Evolutionary conservation across 257 asterid species (phyloP), one percentile per base, ranked within the genome.

Genomic region (Nyctanthes arbortristis): DNA sequence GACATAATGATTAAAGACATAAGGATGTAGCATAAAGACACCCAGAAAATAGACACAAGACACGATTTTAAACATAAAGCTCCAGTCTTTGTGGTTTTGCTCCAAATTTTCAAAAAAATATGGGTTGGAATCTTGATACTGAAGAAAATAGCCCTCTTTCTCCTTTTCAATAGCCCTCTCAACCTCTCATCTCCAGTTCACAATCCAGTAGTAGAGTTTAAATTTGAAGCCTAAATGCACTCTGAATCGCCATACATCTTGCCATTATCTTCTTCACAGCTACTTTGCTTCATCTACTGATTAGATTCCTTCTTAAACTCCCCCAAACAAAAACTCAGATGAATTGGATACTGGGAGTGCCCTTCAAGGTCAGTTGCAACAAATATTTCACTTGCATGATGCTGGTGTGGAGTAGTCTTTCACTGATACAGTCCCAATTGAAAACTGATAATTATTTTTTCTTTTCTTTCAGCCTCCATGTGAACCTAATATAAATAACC

Each of bases 381-480:
- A 93, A 61, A 97, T 93, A 33, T 93, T 93, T 37, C 85, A 90
- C 71, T 78, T 93, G 1, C 98, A 93, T 57, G 98, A 93, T 76
- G 80, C 96, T 14, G 97, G 99, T 5, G 97, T 93, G 4, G 99
- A 93, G 63, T 97, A 93, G 70, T 93, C 99, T 5, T 93, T 82
- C 61, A 93, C 91, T 5, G 99, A 93, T 10, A 79, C 94, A 0
- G 89, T 93, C 3, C 99, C 96, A 24, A 76, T 93, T 0, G n/a
- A n/a, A n/a, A n/a, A n/a, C n/a, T n/a, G n/a, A n/a, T n/a, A n/a
- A n/a, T n/a, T n/a, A n/a, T n/a, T n/a, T n/a, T n/a, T n/a, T n/a
- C n/a, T n/a, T n/a, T n/a, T n/a, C n/a, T n/a, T n/a, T n/a, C n/a
- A n/a, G n/a, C n/a, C n/a, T n/a, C n/a, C n/a, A n/a, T n/a, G n/a